Evolutionary conservation across 108 stramenopile genomes (phyloP).

Genomic region (Schizochytrium sp.): DNA sequence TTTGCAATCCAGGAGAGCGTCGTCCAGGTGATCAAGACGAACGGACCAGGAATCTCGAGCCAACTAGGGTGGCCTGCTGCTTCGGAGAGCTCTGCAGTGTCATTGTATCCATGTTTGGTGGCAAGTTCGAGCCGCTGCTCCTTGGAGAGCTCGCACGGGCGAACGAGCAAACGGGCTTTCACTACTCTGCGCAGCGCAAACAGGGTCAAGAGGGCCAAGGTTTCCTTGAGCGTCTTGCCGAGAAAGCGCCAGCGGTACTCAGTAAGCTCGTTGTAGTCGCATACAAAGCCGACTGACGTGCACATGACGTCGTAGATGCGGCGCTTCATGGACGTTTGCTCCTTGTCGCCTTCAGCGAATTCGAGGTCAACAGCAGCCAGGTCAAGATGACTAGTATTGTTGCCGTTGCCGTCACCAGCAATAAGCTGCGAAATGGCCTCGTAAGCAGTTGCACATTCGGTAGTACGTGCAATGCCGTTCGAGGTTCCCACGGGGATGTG

Average conservation of each 20-base stretch:
- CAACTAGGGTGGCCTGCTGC: background rate
- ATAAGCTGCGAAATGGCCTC: background rate
- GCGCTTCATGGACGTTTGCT: background rate
- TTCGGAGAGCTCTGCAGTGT: background rate
- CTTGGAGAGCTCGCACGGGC: background rate
- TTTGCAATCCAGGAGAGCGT: background rate
- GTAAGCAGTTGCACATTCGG: background rate
- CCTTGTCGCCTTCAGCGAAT: background rate
- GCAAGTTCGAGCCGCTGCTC: background rate
- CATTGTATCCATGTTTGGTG: background rate
- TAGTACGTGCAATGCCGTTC: background rate
- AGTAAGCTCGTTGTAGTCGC: background rate
- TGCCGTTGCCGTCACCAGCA: background rate
- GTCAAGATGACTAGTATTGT: background rate
- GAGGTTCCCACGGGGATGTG: background rate
- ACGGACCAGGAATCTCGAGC: background rate
- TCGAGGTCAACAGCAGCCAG: background rate
- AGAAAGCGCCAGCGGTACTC: background rate
- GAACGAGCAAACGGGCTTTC: background rate
- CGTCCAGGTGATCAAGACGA: background rate
- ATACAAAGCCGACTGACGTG: background rate
- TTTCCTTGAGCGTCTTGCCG: background rate
- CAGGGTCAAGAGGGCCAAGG: background rate
- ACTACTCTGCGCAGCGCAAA: background rate
- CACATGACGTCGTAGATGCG: background rate